Conservation (phyloP, 805 yeast species). For the Candida xyloterini region DNA sequence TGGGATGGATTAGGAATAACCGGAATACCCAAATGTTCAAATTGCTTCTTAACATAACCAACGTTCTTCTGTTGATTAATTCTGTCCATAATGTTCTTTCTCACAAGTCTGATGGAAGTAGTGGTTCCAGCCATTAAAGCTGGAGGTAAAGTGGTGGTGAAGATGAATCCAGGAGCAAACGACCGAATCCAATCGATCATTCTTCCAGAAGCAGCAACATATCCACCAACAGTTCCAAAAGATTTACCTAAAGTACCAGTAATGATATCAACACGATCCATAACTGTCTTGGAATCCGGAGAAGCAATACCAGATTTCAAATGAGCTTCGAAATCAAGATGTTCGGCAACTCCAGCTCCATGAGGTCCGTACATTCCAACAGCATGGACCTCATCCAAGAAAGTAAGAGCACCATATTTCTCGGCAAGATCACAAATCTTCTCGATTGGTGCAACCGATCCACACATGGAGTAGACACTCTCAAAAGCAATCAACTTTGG, state of each 20-base stretch:
- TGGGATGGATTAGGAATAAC: slow-evolving; percentile 97
- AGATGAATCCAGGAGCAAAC: slow-evolving; percentile 94
- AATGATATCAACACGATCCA: slow-evolving; percentile 91
- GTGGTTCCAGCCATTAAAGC: slow-evolving; percentile 94
- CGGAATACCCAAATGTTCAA: slow-evolving; percentile 76
- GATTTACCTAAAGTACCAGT: slow-evolving; percentile 98
- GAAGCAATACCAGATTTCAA: slow-evolving; percentile 61
- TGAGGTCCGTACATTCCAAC: slow-evolving; percentile 99
- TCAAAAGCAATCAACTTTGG: slow-evolving; percentile 98
- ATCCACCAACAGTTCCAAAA: slow-evolving; percentile 96
- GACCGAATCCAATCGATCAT: slow-evolving; percentile 95
- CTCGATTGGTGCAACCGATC: slow-evolving; percentile 92
- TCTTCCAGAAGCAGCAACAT: slow-evolving; percentile 81
- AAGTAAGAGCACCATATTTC: slow-evolving; percentile 94
- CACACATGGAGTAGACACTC: slow-evolving; percentile 97
- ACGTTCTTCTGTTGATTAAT: slow-evolving; percentile 82
- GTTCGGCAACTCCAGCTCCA: slow-evolving; percentile 99
- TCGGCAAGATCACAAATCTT: slow-evolving; percentile 94
- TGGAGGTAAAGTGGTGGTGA: slow-evolving; percentile 97
- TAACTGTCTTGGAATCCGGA: slow-evolving; percentile 54
- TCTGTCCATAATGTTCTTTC: slow-evolving; percentile 74
- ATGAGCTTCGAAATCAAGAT: slow-evolving; percentile 83
- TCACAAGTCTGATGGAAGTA: slow-evolving; percentile 81
- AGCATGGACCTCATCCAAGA: slow-evolving; percentile 97
- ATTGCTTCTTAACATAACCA: slow-evolving; percentile 73